Base-by-base conservation (phyloP, 441 rosid genomes). In the Breynia disticha region DNA sequence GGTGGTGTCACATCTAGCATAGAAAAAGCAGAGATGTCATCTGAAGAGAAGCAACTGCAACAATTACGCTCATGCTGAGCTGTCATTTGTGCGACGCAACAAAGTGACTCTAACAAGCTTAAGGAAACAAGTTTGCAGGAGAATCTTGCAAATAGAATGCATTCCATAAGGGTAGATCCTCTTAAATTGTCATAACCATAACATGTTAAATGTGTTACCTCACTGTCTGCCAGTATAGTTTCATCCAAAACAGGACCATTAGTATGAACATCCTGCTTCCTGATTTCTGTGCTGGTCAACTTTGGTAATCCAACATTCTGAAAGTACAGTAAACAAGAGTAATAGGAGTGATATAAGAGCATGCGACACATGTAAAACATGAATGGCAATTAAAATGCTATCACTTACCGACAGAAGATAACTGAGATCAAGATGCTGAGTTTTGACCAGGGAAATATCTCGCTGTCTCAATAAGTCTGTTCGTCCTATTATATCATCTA, bases 201-300 rank as follows among this genome's bases (percentile, higher is more conserved):
- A 38, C 15, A 50, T 20, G 48, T 37, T 38, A 49, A 46, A 47
- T 45, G 35, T 14, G n/a, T 7, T 83, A 93, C 99, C 93, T 81
- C 79, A 56, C 90, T 87, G 74, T 89, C 95, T 56, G 83, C 84
- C 57, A 93, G 95, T 59, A 93, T 55, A 47, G 44, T 67, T 45
- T 84, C 96, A 63, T 93, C 99, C 50, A 93, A 76, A 67, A 89
- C 90, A 57, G 82, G 86, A 19, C 97, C 96, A 62, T 93, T 93
- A 35, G 82, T 57, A 63, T 93, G 99, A 70, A 83, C 96, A 52
- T 77, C 91, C 72, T 93, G 97, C 39, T 76, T 88, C 73, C 97
- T 81, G 62, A 88, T 86, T 67, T 73, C 79, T 56, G 95, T 76
- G 65, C 98, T 93, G 83, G 81, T 88, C 83, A 72, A 78, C 70